Evolutionary conservation across 345 rosid genomes (phyloP).

Genomic region (Eutrema yunnanense): DNA sequence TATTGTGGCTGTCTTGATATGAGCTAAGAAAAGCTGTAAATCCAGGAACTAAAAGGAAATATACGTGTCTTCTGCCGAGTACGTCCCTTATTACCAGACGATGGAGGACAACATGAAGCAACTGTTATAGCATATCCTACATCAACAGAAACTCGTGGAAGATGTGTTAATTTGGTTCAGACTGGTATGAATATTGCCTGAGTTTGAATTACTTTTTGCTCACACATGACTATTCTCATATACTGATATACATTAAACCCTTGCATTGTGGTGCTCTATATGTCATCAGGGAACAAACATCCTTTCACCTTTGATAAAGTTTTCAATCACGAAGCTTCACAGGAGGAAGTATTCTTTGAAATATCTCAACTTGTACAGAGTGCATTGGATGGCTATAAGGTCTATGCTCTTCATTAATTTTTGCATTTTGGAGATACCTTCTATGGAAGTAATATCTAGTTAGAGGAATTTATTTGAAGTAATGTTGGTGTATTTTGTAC

Average conservation of each 20-base stretch:
- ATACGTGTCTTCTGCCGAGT: conserved; percentile 87
- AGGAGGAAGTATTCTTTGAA: conserved; percentile 74
- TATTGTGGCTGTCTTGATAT: background rate
- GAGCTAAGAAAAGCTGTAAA: background rate
- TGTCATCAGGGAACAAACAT: conserved; percentile 54
- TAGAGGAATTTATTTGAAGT: background rate
- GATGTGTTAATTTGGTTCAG: conserved; percentile 65
- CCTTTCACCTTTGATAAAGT: conserved; percentile 91
- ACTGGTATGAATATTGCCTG: conserved; percentile 39
- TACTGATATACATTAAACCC: background rate
- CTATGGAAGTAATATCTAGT: background rate
- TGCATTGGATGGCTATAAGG: conserved; percentile 95
- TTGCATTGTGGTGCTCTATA: background rate
- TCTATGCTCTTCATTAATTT: conserved; percentile 4
- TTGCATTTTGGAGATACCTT: background rate
- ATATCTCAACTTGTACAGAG: conserved; percentile 89
- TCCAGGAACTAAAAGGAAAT: conserved; percentile 85
- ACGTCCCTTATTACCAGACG: conserved; percentile 72
- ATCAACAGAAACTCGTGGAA: conserved; percentile 54
- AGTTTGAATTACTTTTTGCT: background rate
- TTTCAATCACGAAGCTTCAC: conserved; percentile 69
- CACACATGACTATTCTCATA: background rate
- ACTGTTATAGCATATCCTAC: conserved; percentile 57
- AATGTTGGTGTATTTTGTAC: background rate
- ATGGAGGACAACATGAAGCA: conserved; percentile 43